Conservation (phyloP, 2,329 filamentous ascomycete species). For the Colletotrichum paranaense region DNA sequence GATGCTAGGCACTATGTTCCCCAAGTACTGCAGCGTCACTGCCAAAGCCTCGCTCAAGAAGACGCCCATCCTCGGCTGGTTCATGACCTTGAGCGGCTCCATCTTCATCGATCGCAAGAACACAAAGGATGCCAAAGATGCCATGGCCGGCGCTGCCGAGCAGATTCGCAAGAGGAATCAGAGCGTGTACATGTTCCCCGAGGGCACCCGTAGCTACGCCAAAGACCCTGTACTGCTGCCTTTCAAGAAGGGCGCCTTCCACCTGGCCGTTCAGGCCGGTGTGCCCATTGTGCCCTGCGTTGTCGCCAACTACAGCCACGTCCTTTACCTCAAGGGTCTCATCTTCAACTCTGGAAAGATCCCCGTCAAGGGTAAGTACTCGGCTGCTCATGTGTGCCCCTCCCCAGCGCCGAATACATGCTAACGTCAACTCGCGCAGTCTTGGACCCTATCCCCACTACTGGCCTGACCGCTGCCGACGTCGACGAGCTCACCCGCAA, state of each 20-base stretch:
- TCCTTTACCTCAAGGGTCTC: slow-evolving; percentile 72
- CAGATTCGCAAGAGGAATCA: slow-evolving; percentile 81
- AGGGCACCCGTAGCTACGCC: slow-evolving; percentile 92
- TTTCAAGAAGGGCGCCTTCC: slow-evolving; percentile 99
- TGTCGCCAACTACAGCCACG: slow-evolving; percentile 81
- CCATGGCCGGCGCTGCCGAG: slow-evolving; percentile 84
- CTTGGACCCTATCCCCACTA: slow-evolving; percentile 82
- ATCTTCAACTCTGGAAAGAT: slow-evolving; percentile 77
- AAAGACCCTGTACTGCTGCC: slow-evolving; percentile 84
- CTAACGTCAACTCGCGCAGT: slow-evolving; percentile 59
- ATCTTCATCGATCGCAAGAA: slow-evolving; percentile 97
- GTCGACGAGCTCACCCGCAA: slow-evolving; percentile 78
- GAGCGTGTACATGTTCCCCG: slow-evolving; percentile 88
- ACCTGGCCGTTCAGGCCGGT: slow-evolving; percentile 92
- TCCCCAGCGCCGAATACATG: not conserved
- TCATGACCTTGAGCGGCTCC: slow-evolving; percentile 87
- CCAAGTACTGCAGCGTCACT: slow-evolving; percentile 90
- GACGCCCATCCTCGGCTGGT: slow-evolving; percentile 91
- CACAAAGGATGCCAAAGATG: slow-evolving; percentile 81
- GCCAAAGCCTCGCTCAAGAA: slow-evolving; percentile 80
- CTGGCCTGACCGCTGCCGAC: slow-evolving; percentile 77
- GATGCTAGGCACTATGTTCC: slow-evolving; percentile 90
- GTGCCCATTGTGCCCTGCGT: slow-evolving; percentile 92
- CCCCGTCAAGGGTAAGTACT: slow-evolving; percentile 75
- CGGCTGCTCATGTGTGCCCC: not conserved